These are phyloP conservation scores for Podosphaera aphanis DNA, from an alignment of 2,329 filamentous ascomycete genomes.

Conservation along the genomic window DNA sequence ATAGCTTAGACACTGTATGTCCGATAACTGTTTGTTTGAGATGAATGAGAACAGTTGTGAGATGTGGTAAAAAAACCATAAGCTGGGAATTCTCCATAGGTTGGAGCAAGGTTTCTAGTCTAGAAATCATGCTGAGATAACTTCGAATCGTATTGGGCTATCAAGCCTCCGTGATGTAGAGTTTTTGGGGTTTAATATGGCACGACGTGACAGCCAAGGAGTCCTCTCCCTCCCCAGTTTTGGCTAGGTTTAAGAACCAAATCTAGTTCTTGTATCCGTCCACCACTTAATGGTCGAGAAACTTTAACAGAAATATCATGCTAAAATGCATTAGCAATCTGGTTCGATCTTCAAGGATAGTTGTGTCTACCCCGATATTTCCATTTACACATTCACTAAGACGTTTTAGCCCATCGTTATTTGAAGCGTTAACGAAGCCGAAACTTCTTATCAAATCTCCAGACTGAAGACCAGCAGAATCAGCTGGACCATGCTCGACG, in stretches of 20 bases:
- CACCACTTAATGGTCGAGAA: constrained; percentile 19
- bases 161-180: too few species aligned
- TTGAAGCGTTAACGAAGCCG: constrained; percentile 59
- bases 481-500: constrained; percentile 54
- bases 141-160: too few species aligned
- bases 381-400: constrained; percentile 77
- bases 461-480: constrained; percentile 51
- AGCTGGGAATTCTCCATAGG: too few species aligned
- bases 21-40: too few species aligned
- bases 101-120: too few species aligned
- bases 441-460: constrained; percentile 71
- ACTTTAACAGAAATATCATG: constrained; percentile 46
- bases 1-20: too few species aligned
- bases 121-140: too few species aligned
- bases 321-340: constrained; percentile 21
- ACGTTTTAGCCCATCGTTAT: constrained; percentile 66
- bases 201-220: constrained; percentile 76
- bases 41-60: too few species aligned
- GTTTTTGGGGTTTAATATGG: constrained; percentile 40
- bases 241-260: constrained; percentile 52
- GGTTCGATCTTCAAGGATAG: not conserved
- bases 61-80: too few species aligned
- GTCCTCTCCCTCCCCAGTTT: constrained; percentile 74
- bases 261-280: constrained; percentile 30
- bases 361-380: constrained; percentile 52